Conservation (phyloP, 371 early-diverging fungal species). For the Rhizopus arrhizus region DNA sequence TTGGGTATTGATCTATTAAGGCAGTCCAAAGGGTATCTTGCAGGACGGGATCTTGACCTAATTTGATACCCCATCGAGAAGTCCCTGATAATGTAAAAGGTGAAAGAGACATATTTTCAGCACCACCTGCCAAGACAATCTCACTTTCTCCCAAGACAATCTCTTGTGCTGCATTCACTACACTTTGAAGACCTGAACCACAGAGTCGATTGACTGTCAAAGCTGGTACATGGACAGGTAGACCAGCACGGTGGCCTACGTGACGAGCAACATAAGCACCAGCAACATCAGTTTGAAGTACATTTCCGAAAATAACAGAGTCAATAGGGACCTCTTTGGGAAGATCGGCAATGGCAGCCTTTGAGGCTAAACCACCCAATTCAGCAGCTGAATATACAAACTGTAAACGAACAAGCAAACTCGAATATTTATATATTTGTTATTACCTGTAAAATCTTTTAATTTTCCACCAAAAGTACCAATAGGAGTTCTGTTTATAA, state of each 20-base stretch:
- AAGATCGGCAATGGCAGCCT: conserved; percentile 80
- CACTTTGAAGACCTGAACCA: conserved; percentile 94
- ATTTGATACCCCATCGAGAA: conserved; percentile 80
- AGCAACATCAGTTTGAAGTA: conserved; percentile 80
- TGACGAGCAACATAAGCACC: conserved; percentile 94
- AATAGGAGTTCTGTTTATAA: conserved; percentile 61
- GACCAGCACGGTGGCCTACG: conserved; percentile 85
- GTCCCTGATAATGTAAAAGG: conserved; percentile 81
- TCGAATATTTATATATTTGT: neutral
- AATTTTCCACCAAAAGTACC: conserved; percentile 90
- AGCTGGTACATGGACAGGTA: conserved; percentile 83
- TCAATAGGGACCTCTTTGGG: conserved; percentile 76
- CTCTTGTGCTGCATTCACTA: conserved; percentile 92
- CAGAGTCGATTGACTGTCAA: conserved; percentile 94
- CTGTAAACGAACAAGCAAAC: neutral
- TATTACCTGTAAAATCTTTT: conserved; percentile 64
- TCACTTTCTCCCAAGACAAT: conserved; percentile 83
- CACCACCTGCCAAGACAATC: conserved; percentile 88
- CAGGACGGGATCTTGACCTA: conserved; percentile 85
- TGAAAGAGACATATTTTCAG: conserved; percentile 93
- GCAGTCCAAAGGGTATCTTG: conserved; percentile 88
- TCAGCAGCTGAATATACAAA: conserved; percentile 67
- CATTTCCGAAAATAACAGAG: conserved; percentile 95
- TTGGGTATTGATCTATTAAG: conserved; percentile 88
- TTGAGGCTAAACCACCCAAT: conserved; percentile 90